Base-by-base conservation (phyloP, 2,329 filamentous ascomycete species). In the Emmonsiellopsis sp. region DNA sequence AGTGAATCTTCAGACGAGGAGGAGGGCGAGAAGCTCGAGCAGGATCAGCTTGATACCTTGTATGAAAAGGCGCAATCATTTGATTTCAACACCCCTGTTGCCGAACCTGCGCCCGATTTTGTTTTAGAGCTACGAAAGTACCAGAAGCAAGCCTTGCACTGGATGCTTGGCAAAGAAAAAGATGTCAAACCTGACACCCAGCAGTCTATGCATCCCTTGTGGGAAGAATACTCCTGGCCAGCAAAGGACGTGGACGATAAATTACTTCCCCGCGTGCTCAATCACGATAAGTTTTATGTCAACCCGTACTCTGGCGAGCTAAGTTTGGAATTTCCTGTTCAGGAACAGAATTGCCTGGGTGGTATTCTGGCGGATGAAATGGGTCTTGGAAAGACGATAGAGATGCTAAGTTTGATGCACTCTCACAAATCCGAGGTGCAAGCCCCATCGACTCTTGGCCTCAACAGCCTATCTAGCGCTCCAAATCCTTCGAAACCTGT, bases 51-150 rank as follows among this genome's bases (percentile, higher is more conserved):
- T 3, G 93, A 98, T 66, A 83, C 87, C 0, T 72, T 98, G 1
- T 98, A 98, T 70, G 88, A 86, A 64, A 98, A 98, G 65, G 93
- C 93, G 0, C 93, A 98, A 65, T 91, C 89, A 0, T 97, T 97
- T 63, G 93, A 98, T 67, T 97, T 98, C 64, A 82, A 83, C 65
- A 96, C 91, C 0, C 91, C 91, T 2, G 85, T 89, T 67, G 85
- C 88, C 8, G 86, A 95, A 61, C 92, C 93, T 8, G 83, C 87
- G 5, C 77, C 85, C 7, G 88, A 84, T 0, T 98, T 98, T 68
- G 78, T 79, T 5, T 84, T 98, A 83, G 78, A 84, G 39, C 75
- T 98, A 32, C 84, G 93, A 2, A 89, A 88, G 50, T 98, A 98
- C 61, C 93, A 98, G 67, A 95, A 90, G 64, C 93, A 98, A 69